Conservation (phyloP, 2,329 filamentous ascomycete genomes). For the Niveomyces coronatus region DNA sequence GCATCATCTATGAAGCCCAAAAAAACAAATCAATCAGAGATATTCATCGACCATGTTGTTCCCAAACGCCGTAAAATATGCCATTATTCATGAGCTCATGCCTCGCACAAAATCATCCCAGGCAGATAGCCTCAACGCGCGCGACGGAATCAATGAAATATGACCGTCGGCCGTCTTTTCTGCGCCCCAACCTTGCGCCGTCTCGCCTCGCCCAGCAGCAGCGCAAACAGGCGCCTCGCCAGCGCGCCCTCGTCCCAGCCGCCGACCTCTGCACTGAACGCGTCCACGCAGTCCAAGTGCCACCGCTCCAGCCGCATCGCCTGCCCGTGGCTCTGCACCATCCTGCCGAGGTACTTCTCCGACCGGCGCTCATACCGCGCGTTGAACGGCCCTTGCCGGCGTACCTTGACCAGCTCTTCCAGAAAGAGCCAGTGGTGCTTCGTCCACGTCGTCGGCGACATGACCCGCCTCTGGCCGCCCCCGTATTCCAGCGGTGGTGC, state of each 20-base stretch:
- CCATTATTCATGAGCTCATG: too few species aligned
- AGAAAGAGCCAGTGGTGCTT: constrained; percentile 43
- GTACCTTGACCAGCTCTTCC: constrained; percentile 40
- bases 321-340: constrained; percentile 35
- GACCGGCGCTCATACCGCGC: constrained; percentile 18
- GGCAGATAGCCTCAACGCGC: too few species aligned
- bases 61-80: too few species aligned
- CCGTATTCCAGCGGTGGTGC: constrained; percentile 15
- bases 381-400: constrained; percentile 29
- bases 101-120: too few species aligned
- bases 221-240: constrained; percentile 41
- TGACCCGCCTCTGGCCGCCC: constrained; percentile 8
- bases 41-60: too few species aligned
- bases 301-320: constrained; percentile 40
- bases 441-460: constrained; percentile 37
- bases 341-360: constrained; percentile 35
- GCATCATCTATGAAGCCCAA: too few species aligned
- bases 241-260: constrained; percentile 40
- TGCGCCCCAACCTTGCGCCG: constrained; percentile 14
- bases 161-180: constrained; percentile 14
- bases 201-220: constrained; percentile 40
- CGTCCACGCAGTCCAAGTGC: constrained; percentile 49
- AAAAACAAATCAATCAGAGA: too few species aligned
- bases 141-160: constrained; percentile 20
- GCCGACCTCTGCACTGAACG: constrained; percentile 37